phyloP scores from a whole-genome alignment of 495 filamentous ascomycete genomes.

The Clavariopsis aquatica region DNA sequence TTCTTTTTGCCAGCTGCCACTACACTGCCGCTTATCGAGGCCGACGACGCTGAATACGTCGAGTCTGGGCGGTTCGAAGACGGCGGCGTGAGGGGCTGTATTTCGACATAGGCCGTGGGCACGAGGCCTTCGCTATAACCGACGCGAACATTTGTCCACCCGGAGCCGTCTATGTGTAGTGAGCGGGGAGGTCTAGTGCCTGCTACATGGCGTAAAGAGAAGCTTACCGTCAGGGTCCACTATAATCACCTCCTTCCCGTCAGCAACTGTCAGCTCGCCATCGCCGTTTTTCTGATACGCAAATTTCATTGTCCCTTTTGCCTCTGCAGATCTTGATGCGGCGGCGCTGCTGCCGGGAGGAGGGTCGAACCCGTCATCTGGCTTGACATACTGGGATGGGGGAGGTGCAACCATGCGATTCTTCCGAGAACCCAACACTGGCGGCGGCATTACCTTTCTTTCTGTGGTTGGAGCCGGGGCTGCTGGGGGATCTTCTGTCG shows the following conservation, averaged over 20 bases:
- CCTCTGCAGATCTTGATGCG: slow-evolving; percentile 49
- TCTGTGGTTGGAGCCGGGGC: slow-evolving; percentile 44
- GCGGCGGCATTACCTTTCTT: slow-evolving; percentile 41
- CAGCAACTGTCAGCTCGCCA: slow-evolving; percentile 78
- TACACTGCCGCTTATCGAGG: slow-evolving; percentile 39
- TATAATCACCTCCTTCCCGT: slow-evolving; percentile 72
- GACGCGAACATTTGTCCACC: slow-evolving; percentile 81
- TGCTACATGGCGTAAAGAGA: background rate
- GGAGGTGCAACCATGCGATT: slow-evolving; percentile 84
- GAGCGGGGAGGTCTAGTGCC: slow-evolving; percentile 8
- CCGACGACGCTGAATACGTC: slow-evolving; percentile 61
- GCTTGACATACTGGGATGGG: slow-evolving; percentile 68
- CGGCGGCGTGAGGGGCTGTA: slow-evolving; percentile 42
- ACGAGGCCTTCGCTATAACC: slow-evolving; percentile 77
- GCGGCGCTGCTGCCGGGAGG: slow-evolving; percentile 23
- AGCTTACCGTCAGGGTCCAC: slow-evolving; percentile 85
- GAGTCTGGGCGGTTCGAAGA: slow-evolving; percentile 56
- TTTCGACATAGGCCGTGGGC: slow-evolving; percentile 77
- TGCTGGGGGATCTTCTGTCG: slow-evolving; percentile 51
- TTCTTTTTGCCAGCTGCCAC: slow-evolving; percentile 66
- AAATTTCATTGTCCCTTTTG: slow-evolving; percentile 86
- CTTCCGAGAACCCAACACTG: slow-evolving; percentile 49
- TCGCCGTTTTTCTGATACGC: slow-evolving; percentile 73
- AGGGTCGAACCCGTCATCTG: slow-evolving; percentile 42
- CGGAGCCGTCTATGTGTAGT: slow-evolving; percentile 69